Percentiles rank a stretch among this genome's conserved stretches.
Evolutionary conservation across 2,329 filamentous ascomycete species (phyloP).

Genomic region (Penicillium psychrosexuale): DNA sequence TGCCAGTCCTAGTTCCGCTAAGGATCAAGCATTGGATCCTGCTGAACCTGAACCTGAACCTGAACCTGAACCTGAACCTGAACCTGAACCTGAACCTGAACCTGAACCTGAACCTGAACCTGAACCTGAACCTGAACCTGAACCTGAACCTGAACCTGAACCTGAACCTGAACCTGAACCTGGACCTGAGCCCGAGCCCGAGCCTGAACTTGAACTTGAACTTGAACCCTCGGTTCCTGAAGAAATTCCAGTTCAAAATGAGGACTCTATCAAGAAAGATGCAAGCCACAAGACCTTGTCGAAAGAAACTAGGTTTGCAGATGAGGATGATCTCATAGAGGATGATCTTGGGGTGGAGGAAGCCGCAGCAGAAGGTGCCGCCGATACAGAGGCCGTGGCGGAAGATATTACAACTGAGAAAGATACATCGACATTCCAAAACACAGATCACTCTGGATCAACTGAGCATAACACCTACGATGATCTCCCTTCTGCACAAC

Average conservation of each 20-base stretch:
- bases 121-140: no score
- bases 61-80: no score
- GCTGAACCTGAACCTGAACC: neutral
- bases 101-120: no score
- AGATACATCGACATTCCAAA: constrained; percentile 6
- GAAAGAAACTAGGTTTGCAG: constrained; percentile 16
- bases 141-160: no score
- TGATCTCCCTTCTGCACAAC: constrained; percentile 39
- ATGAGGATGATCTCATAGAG: constrained; percentile 15
- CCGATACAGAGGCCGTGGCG: neutral
- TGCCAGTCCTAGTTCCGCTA: neutral
- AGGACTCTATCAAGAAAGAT: neutral
- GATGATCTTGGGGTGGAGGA: neutral
- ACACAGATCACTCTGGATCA: constrained; percentile 4
- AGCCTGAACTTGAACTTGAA: neutral
- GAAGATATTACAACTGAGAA: neutral
- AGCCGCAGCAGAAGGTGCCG: neutral
- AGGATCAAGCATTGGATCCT: neutral
- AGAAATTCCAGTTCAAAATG: neutral
- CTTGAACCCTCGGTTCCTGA: neutral
- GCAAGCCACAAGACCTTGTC: constrained; percentile 4
- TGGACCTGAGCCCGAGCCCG: no score
- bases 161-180: neutral
- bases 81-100: no score
- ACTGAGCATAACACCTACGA: constrained; percentile 26